Base-by-base conservation (phyloP, 192 early-diverging fungal genomes). In the Rhizophagus prolifer region DNA sequence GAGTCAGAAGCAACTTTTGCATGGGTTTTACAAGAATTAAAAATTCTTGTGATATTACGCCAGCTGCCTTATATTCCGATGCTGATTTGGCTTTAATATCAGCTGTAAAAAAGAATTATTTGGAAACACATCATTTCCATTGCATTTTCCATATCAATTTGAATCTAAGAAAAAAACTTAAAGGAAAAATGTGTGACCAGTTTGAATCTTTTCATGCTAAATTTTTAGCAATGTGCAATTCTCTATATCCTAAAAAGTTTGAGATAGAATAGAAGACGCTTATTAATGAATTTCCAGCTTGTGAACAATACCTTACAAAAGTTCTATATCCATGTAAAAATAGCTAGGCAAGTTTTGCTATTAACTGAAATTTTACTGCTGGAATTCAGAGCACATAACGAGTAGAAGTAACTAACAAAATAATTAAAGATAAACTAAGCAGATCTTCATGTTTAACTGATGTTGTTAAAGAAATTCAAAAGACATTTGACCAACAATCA, bases 131-230 rank as follows among this genome's bases (percentile, higher is more conserved):
- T 1, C 25, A 62, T 28, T 28, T 62, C 23, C 60, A 25, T 25
- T 62, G 25, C 26, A 62, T 62, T 62, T 28, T 25, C 26, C 23
- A 62, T 62, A 62, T 62, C 8, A 6, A 62, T 62, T 62, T 62
- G 25, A 61, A 61, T 61, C 21, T 61, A 61, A 61, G 21, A 61
- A 61, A 21, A 26, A 61, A 61, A 61, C n/a, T n/a, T n/a, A n/a
- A n/a, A n/a, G n/a, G n/a, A n/a, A n/a, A n/a, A 21, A 9, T 61
- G 7, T 4, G 9, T 26, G 25, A 62, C 26, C 6, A 62, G 23
- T 62, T 62, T 62, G 60, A 62, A 62, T 2, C 25, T 26, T 62
- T 62, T 62, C 9, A 25, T 62, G n/a, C 25, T 62, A 62, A 62
- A 62, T 62, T 62, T 12, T 62, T 62, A 62, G 6, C 7, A 25